Base-by-base conservation (phyloP, 192 early-diverging fungal genomes). In the Podila epicladia region DNA sequence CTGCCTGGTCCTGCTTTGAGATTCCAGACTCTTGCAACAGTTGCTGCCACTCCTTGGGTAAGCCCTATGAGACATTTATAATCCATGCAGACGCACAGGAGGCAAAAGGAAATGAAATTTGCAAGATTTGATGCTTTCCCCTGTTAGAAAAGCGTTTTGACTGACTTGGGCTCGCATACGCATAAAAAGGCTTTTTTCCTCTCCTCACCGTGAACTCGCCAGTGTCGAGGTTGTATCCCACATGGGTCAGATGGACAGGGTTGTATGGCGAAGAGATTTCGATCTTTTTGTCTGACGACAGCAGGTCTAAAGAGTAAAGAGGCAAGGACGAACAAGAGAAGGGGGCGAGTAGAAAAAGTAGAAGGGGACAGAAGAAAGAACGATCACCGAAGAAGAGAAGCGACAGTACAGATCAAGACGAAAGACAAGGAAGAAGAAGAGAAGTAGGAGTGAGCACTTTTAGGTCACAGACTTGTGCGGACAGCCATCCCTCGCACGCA, bases 231-330 rank as follows among this genome's bases (percentile, higher is more conserved):
- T 99, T 97, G 83, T 95, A 98, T 9, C 98, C 98, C 53, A 98
- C 98, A 76, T 99, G 98, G 13, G 97, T 98, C 53, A 99, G 87
- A 84, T 99, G 98, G 49, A 97, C 93, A 20, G 98, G 93, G 80
- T 98, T 98, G 85, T 95, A 99, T 17, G 98, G 98, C 24, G 91
- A 90, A 17, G 95, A 97, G 71, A 99, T 96, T 80, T 98, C 93
- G 62, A 92, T 90, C 72, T 93, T 92, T 71, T 93, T 94, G 76
- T 92, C 89, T 33, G 85, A 87, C 37, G 88, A 85, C 62, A 91
- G 65, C 77, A 88, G 69, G 77, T 89, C 90, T 88, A 75, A 1
- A 49, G 57, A 26, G 64, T 8, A 35, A 8, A 24, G 24, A 60
- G 49, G 24, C 17, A 35, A 29, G 61, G 7, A 38, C 7, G 20